Percentiles rank a stretch among this genome's conserved stretches.
phyloP scores from a whole-genome alignment of 2,329 filamentous ascomycete species.

The Blastomyces emzantsi region DNA sequence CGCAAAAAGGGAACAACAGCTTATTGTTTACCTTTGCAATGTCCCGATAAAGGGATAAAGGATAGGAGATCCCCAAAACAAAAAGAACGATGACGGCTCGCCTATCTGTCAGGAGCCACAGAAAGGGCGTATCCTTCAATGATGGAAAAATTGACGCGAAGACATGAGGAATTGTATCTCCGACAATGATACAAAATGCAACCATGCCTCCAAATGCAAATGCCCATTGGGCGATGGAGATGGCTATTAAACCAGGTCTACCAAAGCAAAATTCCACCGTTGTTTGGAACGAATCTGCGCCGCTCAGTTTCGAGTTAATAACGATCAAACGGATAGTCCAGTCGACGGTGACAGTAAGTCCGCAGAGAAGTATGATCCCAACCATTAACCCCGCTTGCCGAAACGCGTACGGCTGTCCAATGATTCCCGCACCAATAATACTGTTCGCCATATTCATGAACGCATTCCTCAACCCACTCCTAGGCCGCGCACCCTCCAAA shows the following conservation, averaged over 20 bases:
- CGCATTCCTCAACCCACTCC: conserved; percentile 74
- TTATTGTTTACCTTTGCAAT: conserved; percentile 79
- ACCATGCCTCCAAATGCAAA: conserved; percentile 99
- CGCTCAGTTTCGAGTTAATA: conserved; percentile 93
- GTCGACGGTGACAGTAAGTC: conserved; percentile 76
- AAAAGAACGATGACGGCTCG: conserved; percentile 81
- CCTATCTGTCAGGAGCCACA: conserved; percentile 75
- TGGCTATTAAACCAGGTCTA: conserved; percentile 75
- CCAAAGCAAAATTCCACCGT: conserved; percentile 97
- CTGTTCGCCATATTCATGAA: conserved; percentile 99
- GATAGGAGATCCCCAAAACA: conserved; percentile 76
- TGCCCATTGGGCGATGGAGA: conserved; percentile 87
- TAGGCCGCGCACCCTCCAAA: conserved; percentile 59
- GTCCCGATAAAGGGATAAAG: conserved; percentile 86
- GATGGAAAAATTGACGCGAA: conserved; percentile 72
- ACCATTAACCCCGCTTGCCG: conserved; percentile 78
- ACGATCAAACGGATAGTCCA: conserved; percentile 98
- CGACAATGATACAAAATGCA: conserved; percentile 94
- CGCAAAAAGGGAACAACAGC: background rate
- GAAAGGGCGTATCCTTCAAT: conserved; percentile 60
- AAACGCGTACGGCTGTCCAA: conserved; percentile 91
- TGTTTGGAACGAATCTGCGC: conserved; percentile 86
- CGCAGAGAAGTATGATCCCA: conserved; percentile 67
- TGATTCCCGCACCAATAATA: conserved; percentile 72
- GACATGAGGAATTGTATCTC: conserved; percentile 91